phyloP scores from a whole-genome alignment of 2,329 filamentous ascomycete genomes.

The Zasmidium citrigriseum region DNA sequence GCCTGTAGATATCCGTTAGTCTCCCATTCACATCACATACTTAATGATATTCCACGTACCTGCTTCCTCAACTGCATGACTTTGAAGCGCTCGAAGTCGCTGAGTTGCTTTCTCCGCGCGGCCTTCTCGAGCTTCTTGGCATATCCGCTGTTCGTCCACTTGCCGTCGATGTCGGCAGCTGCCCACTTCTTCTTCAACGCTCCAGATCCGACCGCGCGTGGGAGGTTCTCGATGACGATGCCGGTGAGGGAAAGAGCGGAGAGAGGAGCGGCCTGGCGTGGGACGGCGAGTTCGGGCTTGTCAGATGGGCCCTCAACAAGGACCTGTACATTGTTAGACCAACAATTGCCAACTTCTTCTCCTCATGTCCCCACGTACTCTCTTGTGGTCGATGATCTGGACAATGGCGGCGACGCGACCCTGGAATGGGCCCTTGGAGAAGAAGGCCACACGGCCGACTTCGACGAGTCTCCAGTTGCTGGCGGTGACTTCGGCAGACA shows the following conservation, averaged over 20 bases:
- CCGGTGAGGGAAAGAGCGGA: slow-evolving; percentile 84
- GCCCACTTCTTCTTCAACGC: slow-evolving; percentile 88
- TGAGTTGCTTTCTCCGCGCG: slow-evolving; percentile 84
- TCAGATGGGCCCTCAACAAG: slow-evolving; percentile 92
- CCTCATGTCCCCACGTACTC: slow-evolving; percentile 67
- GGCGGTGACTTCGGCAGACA: slow-evolving; percentile 41
- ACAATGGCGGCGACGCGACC: slow-evolving; percentile 92
- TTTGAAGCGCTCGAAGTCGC: slow-evolving; percentile 99
- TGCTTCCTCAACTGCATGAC: slow-evolving; percentile 99
- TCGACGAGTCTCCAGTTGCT: slow-evolving; percentile 89
- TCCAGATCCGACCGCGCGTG: slow-evolving; percentile 79
- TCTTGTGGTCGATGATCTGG: slow-evolving; percentile 99
- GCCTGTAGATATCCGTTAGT: slow-evolving; percentile 47
- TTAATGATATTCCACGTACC: slow-evolving; percentile 56
- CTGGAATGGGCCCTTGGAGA: slow-evolving; percentile 77
- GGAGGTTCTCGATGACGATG: slow-evolving; percentile 82
- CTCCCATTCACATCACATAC: not conserved
- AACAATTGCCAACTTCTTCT: slow-evolving; percentile 16
- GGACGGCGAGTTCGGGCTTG: slow-evolving; percentile 75
- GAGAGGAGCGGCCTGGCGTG: slow-evolving; percentile 84
- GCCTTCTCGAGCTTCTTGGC: slow-evolving; percentile 89
- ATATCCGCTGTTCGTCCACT: slow-evolving; percentile 90
- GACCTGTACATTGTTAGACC: slow-evolving; percentile 61
- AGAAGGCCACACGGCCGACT: slow-evolving; percentile 94
- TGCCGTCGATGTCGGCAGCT: slow-evolving; percentile 84